Percentiles rank a stretch among this genome's conserved stretches.
These are phyloP conservation scores for Hanseniaspora pseudoguilliermondii DNA, from an alignment of 805 yeast species.

Conservation along the genomic window DNA sequence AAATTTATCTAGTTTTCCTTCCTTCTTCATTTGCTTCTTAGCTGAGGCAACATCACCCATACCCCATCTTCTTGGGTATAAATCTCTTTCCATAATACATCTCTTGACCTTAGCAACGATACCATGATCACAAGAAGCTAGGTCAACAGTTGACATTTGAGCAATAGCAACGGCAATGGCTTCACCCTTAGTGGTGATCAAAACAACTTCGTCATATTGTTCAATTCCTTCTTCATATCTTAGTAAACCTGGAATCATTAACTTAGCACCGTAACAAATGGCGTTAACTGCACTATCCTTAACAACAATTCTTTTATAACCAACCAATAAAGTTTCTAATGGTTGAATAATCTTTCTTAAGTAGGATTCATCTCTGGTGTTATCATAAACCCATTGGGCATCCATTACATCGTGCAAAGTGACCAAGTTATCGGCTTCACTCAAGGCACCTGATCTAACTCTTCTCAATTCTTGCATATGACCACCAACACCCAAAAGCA, in stretches of 20 bases:
- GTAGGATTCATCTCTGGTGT: conserved; percentile 92
- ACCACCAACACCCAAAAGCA: conserved; percentile 97
- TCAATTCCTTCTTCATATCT: conserved; percentile 97
- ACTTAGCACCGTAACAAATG: conserved; percentile 96
- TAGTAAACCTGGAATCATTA: conserved; percentile 96
- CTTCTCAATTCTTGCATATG: conserved; percentile 99
- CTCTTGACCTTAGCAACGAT: conserved; percentile 97
- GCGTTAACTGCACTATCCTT: conserved; percentile 93
- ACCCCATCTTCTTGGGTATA: conserved; percentile 99
- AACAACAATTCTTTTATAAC: conserved; percentile 94
- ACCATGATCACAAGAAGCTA: conserved; percentile 95
- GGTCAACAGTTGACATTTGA: conserved; percentile 95
- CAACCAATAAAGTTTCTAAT: conserved; percentile 80
- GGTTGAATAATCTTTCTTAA: conserved; percentile 90
- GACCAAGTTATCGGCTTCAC: conserved; percentile 81
- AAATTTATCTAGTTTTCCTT: conserved; percentile 90
- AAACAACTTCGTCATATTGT: conserved; percentile 91
- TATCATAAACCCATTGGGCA: conserved; percentile 96
- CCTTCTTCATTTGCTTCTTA: conserved; percentile 96
- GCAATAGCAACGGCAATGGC: conserved; percentile 98
- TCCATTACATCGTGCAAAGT: conserved; percentile 95
- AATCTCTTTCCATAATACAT: conserved; percentile 98
- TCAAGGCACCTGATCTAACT: conserved; percentile 93
- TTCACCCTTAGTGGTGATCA: conserved; percentile 98
- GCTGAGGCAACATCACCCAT: conserved; percentile 96